These are phyloP conservation scores for Neltuma alba DNA, from an alignment of 306 rosid species.

Conservation along the genomic window DNA sequence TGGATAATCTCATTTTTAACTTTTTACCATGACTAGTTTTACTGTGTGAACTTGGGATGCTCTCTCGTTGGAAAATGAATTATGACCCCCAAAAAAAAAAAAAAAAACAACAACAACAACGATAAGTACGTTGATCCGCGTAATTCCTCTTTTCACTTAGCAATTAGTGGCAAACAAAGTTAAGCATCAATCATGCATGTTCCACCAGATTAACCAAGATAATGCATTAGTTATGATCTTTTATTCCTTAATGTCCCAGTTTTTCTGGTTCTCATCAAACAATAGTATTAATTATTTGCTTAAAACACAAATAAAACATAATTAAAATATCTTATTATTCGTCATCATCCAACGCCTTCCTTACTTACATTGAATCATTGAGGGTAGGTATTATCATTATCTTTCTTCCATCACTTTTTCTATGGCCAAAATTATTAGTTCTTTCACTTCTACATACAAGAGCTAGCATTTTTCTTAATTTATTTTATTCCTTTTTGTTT, in stretches of 20 bases:
- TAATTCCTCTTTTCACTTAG: slow-evolving; percentile 18
- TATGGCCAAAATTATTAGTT: too few relatives aligned
- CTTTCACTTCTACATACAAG: too few relatives aligned
- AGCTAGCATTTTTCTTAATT: too few relatives aligned
- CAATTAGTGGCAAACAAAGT: slow-evolving; percentile 29
- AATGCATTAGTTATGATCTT: not conserved
- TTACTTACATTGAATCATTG: slow-evolving; percentile 1
- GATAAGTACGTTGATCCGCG: slow-evolving; percentile 27
- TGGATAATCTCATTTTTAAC: not conserved
- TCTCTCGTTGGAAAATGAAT: slow-evolving; percentile 1
- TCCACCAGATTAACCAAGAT: slow-evolving; percentile 9
- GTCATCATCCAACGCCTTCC: not conserved
- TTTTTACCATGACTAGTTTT: not conserved
- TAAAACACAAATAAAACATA: not conserved
- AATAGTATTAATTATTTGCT: not conserved
- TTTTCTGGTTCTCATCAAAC: not conserved
- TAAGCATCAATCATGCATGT: slow-evolving; percentile 26
- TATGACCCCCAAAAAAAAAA: too few relatives aligned
- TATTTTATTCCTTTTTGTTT: too few relatives aligned
- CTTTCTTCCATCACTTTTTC: not conserved
- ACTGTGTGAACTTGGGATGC: too few relatives aligned
- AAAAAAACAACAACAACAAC: not conserved
- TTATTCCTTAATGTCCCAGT: not conserved
- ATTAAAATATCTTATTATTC: slow-evolving; percentile 1
- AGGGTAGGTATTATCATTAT: slow-evolving; percentile 11